These are phyloP conservation scores for Scedosporium minutisporum DNA, from an alignment of 2,329 filamentous ascomycete species.

Conservation along the genomic window DNA sequence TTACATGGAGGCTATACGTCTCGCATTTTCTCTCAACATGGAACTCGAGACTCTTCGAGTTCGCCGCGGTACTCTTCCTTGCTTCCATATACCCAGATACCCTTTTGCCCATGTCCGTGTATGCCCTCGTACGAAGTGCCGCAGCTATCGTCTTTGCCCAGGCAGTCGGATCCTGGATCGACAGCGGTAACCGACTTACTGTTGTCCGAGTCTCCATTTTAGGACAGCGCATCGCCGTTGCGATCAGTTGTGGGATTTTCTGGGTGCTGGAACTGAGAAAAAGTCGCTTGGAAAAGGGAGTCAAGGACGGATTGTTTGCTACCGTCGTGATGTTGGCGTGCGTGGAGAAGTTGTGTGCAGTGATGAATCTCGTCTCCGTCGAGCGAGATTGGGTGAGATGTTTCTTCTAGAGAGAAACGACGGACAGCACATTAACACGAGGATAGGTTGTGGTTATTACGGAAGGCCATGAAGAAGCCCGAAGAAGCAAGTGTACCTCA, in stretches of 20 bases:
- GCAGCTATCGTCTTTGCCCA: slow-evolving; percentile 50
- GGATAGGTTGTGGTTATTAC: slow-evolving; percentile 30
- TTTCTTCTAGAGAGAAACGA: neutral
- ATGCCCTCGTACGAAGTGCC: slow-evolving; percentile 51
- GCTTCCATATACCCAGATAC: slow-evolving; percentile 47
- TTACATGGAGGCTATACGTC: slow-evolving; percentile 33
- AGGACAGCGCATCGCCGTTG: slow-evolving; percentile 33
- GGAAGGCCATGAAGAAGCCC: slow-evolving; percentile 1
- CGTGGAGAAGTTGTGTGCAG: slow-evolving; percentile 56
- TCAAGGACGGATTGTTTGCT: slow-evolving; percentile 20
- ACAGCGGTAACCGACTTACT: slow-evolving; percentile 39
- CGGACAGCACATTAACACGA: neutral
- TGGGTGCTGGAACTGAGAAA: slow-evolving; percentile 19
- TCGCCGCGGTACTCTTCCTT: slow-evolving; percentile 50
- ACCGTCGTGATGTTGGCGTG: slow-evolving; percentile 46
- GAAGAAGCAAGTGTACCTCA: neutral
- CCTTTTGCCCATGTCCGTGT: slow-evolving; percentile 57
- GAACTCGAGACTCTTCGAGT: slow-evolving; percentile 57
- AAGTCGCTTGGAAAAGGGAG: neutral
- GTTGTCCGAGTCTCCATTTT: slow-evolving; percentile 42
- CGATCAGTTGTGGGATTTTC: slow-evolving; percentile 36
- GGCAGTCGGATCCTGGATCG: slow-evolving; percentile 49
- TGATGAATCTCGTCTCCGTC: slow-evolving; percentile 57
- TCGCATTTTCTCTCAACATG: slow-evolving; percentile 55
- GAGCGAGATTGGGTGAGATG: slow-evolving; percentile 58